phyloP scores from a whole-genome alignment of 2,329 filamentous ascomycete genomes.

The Clonostachys rosea region DNA sequence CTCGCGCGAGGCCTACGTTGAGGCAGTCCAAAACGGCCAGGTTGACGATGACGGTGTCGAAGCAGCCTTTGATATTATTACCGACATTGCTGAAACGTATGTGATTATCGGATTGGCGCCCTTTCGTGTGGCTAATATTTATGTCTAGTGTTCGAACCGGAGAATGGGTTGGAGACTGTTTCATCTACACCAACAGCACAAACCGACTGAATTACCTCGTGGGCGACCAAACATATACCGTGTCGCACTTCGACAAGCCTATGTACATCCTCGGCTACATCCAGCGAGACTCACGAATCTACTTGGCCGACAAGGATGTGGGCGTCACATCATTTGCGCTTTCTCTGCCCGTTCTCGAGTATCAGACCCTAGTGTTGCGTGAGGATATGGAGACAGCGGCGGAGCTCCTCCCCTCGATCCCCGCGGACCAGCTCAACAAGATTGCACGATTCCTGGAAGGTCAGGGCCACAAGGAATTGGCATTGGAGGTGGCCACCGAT shows the following conservation, averaged over 20 bases:
- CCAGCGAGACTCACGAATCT: constrained; percentile 89
- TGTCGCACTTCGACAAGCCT: constrained; percentile 92
- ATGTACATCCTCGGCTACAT: constrained; percentile 97
- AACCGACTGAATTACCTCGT: constrained; percentile 98
- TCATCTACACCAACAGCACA: constrained; percentile 96
- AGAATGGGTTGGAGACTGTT: constrained; percentile 97
- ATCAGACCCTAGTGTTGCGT: constrained; percentile 91
- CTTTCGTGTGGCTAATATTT: too few relatives aligned
- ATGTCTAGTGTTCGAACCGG: constrained; percentile 75
- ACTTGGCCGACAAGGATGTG: constrained; percentile 94
- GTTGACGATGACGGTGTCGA: constrained; percentile 91
- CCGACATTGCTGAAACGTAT: constrained; percentile 80
- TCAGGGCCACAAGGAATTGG: constrained; percentile 94
- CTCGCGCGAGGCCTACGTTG: constrained; percentile 82
- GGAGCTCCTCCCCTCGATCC: constrained; percentile 79
- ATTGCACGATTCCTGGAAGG: constrained; percentile 96
- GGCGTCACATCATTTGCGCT: constrained; percentile 85
- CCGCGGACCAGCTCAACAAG: constrained; percentile 94
- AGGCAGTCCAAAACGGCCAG: constrained; percentile 75
- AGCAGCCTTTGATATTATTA: constrained; percentile 92
- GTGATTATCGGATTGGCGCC: constrained; percentile 32
- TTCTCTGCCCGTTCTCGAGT: constrained; percentile 90
- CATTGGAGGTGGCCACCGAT: constrained; percentile 90
- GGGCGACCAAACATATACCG: constrained; percentile 95
- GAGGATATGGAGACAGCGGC: constrained; percentile 89